A percentile compares a stretch with the other conserved stretches of the same genome.
phyloP scores from a whole-genome alignment of 805 yeast genomes.

The Ogataea chonburiensis region DNA sequence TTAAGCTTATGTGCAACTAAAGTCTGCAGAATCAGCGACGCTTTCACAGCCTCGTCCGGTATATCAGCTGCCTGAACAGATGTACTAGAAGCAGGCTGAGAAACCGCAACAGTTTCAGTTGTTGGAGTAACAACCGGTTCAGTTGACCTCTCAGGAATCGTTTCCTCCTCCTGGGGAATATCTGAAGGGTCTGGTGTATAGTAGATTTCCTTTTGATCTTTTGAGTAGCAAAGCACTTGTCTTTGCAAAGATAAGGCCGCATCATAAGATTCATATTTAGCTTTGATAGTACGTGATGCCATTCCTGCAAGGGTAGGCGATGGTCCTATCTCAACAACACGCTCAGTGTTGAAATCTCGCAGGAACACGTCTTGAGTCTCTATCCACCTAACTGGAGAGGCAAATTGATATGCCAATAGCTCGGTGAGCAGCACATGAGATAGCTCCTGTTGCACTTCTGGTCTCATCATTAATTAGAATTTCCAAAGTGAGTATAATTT shows the following conservation, averaged over 20 bases:
- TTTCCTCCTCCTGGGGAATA: slow-evolving; percentile 37
- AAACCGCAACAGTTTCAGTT: slow-evolving; percentile 58
- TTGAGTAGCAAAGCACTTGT: slow-evolving; percentile 92
- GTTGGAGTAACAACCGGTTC: slow-evolving; percentile 27
- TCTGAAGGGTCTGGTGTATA: slow-evolving; percentile 83
- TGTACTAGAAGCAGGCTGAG: slow-evolving; percentile 60
- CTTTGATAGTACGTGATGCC: slow-evolving; percentile 95
- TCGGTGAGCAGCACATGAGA: slow-evolving; percentile 94
- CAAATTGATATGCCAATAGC: slow-evolving; percentile 96
- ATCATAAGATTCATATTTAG: slow-evolving; percentile 95
- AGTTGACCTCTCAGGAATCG: slow-evolving; percentile 34
- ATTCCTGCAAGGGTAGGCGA: slow-evolving; percentile 98
- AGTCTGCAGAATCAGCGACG: slow-evolving; percentile 77
- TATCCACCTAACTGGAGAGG: slow-evolving; percentile 98
- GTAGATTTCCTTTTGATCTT: slow-evolving; percentile 94
- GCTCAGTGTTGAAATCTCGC: slow-evolving; percentile 90
- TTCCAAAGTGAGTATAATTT: neutral
- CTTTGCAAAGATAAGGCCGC: slow-evolving; percentile 93
- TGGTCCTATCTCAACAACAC: slow-evolving; percentile 98
- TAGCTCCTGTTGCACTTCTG: slow-evolving; percentile 96
- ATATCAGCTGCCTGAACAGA: slow-evolving; percentile 80
- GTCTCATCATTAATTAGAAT: slow-evolving; percentile 45
- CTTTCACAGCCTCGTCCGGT: slow-evolving; percentile 88
- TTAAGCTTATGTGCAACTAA: slow-evolving; percentile 94
- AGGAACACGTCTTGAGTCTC: slow-evolving; percentile 98